These are phyloP conservation scores for Perkinsus olseni DNA, from an alignment of 169 alveolate species.

Conservation along the genomic window DNA sequence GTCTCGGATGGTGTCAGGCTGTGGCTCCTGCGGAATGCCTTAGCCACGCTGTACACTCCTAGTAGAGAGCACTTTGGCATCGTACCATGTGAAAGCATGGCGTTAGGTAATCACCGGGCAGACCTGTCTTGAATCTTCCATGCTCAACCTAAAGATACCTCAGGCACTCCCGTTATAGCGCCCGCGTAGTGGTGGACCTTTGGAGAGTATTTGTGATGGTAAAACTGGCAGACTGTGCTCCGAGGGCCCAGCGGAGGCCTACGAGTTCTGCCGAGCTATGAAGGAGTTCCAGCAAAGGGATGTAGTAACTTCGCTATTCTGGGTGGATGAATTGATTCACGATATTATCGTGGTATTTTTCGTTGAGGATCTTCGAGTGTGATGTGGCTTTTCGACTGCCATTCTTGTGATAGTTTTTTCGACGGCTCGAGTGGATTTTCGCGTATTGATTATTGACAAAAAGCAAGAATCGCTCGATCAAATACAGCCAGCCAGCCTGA, in stretches of 20 bases:
- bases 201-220: conserved; percentile 64
- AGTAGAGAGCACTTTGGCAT: conserved; percentile 90
- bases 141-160: background rate
- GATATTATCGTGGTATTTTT: too few species aligned
- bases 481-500: too few species aligned
- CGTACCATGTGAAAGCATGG: conserved; percentile 87
- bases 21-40: conserved; percentile 54
- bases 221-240: conserved; percentile 41
- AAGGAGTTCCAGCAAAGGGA: background rate
- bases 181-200: conserved; percentile 82
- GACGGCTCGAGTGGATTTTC: too few species aligned
- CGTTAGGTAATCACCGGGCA: conserved; percentile 34
- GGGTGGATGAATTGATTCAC: too few species aligned
- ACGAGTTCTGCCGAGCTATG: background rate
- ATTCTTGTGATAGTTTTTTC: too few species aligned
- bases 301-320: background rate
- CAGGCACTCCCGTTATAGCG: conserved; percentile 68
- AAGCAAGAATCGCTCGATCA: too few species aligned
- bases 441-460: background rate
- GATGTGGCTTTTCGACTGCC: too few species aligned
- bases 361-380: too few species aligned
- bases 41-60: conserved; percentile 83
- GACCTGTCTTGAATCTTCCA: background rate
- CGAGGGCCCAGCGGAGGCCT: background rate
- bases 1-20: conserved; percentile 60